A percentile compares a stretch with the other conserved stretches of the same genome.
Conservation (phyloP, 495 filamentous ascomycete genomes). For the Hypoxylon perforatum region DNA sequence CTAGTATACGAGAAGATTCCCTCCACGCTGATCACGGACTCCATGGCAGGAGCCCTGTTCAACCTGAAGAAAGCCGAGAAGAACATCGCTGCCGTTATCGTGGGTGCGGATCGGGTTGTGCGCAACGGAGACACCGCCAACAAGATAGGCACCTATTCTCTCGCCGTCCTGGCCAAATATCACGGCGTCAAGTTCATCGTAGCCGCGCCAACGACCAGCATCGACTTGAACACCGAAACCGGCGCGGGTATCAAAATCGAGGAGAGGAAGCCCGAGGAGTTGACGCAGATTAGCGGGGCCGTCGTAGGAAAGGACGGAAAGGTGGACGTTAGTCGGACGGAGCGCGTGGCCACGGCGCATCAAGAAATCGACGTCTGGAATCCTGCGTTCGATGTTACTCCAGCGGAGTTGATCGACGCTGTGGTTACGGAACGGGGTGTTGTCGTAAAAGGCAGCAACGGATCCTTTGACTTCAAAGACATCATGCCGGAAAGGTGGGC, state of each 20-base stretch:
- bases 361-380: slow-evolving; percentile 90
- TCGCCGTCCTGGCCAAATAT: slow-evolving; percentile 85
- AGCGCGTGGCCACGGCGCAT: slow-evolving; percentile 82
- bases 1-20: slow-evolving; percentile 92
- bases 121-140: slow-evolving; percentile 98
- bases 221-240: slow-evolving; percentile 81
- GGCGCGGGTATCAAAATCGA: slow-evolving; percentile 88
- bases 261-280: slow-evolving; percentile 79
- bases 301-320: slow-evolving; percentile 61
- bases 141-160: slow-evolving; percentile 95
- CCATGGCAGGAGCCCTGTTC: slow-evolving; percentile 91
- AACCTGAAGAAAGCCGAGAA: slow-evolving; percentile 62
- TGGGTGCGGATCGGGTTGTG: slow-evolving; percentile 94
- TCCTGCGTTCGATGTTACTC: slow-evolving; percentile 95
- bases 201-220: slow-evolving; percentile 92
- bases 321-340: slow-evolving; percentile 64
- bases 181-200: slow-evolving; percentile 95
- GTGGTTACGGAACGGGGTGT: slow-evolving; percentile 94
- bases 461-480: slow-evolving; percentile 74
- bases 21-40: slow-evolving; percentile 93
- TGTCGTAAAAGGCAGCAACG: slow-evolving; percentile 78
- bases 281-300: slow-evolving; percentile 83
- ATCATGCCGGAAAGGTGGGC: slow-evolving; percentile 64
- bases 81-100: slow-evolving; percentile 85
- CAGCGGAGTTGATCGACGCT: slow-evolving; percentile 85